Conservation (phyloP, 805 yeast species). For the Kluyveromyces siamensis region DNA sequence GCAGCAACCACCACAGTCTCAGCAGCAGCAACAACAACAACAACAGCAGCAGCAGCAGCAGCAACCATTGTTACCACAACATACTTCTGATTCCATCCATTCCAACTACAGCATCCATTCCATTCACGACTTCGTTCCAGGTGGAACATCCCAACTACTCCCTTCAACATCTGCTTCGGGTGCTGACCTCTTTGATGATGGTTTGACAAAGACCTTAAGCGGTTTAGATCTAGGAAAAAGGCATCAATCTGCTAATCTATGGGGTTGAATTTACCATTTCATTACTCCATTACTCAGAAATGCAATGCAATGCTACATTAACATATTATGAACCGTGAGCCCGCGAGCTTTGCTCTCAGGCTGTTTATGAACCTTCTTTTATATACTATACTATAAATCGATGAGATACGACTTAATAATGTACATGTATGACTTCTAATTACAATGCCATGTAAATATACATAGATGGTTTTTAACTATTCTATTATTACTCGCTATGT, state of each 20-base stretch:
- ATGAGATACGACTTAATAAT: conserved; percentile 3
- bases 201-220: conserved; percentile 26
- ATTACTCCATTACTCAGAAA: too few relatives aligned
- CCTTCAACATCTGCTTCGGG: not conserved
- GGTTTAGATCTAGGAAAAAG: conserved; percentile 22
- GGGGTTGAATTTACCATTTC: conserved; percentile 3
- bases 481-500: conserved; percentile 4
- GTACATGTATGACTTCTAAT: not conserved
- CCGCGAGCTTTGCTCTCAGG: not conserved
- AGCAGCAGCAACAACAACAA: conserved; percentile 5
- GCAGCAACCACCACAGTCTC: not conserved
- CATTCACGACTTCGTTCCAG: conserved; percentile 15
- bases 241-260: conserved; percentile 3
- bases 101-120: conserved; percentile 28
- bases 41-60: conserved; percentile 4
- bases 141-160: not conserved
- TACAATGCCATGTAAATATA: not conserved
- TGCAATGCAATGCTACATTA: not conserved
- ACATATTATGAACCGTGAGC: not conserved
- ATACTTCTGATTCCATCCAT: conserved; percentile 28
- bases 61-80: conserved; percentile 21
- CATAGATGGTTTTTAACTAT: not conserved
- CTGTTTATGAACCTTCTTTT: not conserved
- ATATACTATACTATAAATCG: not conserved
- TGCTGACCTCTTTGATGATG: conserved; percentile 20